A percentile compares a stretch with the other conserved stretches of the same genome.
phyloP scores from a whole-genome alignment of 108 stramenopile species.

The Seminavis robusta region DNA sequence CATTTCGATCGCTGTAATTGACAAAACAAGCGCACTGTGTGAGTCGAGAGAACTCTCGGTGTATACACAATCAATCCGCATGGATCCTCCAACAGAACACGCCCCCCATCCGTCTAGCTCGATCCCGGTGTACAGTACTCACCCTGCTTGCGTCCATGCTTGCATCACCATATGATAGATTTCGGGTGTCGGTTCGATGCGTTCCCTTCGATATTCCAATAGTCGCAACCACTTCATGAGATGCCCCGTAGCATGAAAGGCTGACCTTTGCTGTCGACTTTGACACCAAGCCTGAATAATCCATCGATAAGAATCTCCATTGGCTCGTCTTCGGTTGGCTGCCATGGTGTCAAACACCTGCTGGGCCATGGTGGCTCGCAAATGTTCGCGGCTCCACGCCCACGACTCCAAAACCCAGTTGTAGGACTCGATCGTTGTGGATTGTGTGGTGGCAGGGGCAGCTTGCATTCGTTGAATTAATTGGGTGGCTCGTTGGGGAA shows the following conservation, averaged over 20 bases:
- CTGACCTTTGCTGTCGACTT: conserved; percentile 39
- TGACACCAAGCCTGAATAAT: conserved; percentile 62
- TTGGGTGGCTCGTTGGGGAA: too few relatives aligned
- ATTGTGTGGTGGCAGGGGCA: neutral
- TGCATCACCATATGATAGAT: conserved; percentile 69
- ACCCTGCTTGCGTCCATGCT: conserved; percentile 68
- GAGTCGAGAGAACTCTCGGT: neutral
- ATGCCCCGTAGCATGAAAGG: conserved; percentile 69
- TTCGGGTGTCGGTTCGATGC: conserved; percentile 72
- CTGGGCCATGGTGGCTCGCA: conserved; percentile 38
- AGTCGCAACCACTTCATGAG: conserved; percentile 64
- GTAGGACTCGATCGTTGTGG: too few relatives aligned
- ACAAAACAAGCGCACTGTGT: neutral
- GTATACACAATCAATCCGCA: neutral
- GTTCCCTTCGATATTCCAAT: conserved; percentile 37
- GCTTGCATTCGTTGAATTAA: neutral
- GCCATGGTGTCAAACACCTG: conserved; percentile 27
- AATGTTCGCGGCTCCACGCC: conserved; percentile 51
- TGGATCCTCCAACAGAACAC: neutral
- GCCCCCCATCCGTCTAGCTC: neutral
- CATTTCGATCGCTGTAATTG: conserved; percentile 57
- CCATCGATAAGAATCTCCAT: conserved; percentile 40
- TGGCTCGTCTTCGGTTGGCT: neutral
- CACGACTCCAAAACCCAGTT: conserved; percentile 42
- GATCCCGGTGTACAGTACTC: conserved; percentile 11